These are phyloP conservation scores for Chlorella sp. DNA, from an alignment of 139 green algal genomes.

Conservation along the genomic window DNA sequence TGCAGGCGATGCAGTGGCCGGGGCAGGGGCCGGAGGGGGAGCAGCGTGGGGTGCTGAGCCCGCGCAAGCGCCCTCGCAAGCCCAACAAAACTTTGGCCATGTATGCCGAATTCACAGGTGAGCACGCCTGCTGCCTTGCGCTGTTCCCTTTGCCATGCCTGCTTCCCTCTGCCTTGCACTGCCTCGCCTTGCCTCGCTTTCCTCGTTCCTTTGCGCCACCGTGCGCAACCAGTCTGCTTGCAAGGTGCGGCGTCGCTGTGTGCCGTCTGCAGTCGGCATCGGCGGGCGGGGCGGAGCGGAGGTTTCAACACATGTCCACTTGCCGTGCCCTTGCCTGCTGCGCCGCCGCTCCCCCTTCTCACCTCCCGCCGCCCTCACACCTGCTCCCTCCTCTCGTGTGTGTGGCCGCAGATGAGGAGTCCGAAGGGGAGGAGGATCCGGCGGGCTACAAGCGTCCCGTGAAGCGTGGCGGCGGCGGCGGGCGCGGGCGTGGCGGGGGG, in stretches of 20 bases:
- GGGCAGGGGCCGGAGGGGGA: background rate
- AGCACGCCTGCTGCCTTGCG: background rate
- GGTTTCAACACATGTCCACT: too few relatives aligned
- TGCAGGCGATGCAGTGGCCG: background rate
- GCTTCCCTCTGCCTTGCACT: background rate
- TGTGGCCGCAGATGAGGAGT: slow-evolving; percentile 8
- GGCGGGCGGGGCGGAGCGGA: too few relatives aligned
- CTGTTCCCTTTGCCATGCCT: too few relatives aligned
- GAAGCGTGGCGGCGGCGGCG: background rate
- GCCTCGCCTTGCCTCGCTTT: too few relatives aligned
- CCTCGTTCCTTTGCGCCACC: too few relatives aligned
- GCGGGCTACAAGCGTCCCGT: background rate
- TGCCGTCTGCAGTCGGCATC: too few relatives aligned
- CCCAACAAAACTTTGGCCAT: slow-evolving; percentile 31
- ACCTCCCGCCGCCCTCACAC: background rate
- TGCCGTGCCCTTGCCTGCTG: too few relatives aligned
- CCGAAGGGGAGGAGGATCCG: background rate
- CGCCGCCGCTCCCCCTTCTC: background rate
- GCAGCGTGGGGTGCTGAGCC: slow-evolving; percentile 6
- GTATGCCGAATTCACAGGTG: slow-evolving; percentile 33
- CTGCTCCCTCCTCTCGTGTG: too few relatives aligned
- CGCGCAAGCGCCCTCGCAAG: slow-evolving; percentile 38
- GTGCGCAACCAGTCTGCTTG: too few relatives aligned
- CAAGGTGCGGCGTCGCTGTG: too few relatives aligned
- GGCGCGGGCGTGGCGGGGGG: background rate